phyloP scores from a whole-genome alignment of 805 yeast species.

The Wickerhamiella musiphila region DNA sequence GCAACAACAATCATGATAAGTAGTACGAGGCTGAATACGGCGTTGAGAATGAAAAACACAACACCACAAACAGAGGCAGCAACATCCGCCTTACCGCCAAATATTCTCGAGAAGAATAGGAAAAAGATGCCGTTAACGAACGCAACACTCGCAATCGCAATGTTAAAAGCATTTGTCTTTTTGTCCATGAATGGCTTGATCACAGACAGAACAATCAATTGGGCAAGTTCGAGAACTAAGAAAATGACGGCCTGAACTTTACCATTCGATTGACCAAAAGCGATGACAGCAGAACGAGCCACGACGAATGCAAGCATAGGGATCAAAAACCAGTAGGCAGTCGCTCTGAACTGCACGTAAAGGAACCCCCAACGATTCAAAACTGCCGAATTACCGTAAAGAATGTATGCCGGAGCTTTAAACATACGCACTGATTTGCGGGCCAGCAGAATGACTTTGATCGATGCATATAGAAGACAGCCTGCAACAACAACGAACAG shows the following conservation, averaged over 20 bases:
- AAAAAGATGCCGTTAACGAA: slow-evolving; percentile 73
- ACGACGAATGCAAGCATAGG: slow-evolving; percentile 49
- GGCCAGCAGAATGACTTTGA: slow-evolving; percentile 60
- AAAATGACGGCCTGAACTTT: slow-evolving; percentile 65
- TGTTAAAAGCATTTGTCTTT: slow-evolving; percentile 85
- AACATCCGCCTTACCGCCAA: slow-evolving; percentile 55
- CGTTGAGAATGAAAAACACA: slow-evolving; percentile 76
- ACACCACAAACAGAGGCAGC: slow-evolving; percentile 90
- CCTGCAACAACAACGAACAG: slow-evolving; percentile 40
- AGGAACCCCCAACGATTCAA: slow-evolving; percentile 82
- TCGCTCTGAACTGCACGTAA: slow-evolving; percentile 82
- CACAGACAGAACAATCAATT: slow-evolving; percentile 47
- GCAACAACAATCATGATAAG: slow-evolving; percentile 75
- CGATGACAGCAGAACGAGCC: slow-evolving; percentile 66
- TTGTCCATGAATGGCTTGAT: slow-evolving; percentile 85
- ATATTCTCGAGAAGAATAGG: slow-evolving; percentile 72
- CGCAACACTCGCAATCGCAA: slow-evolving; percentile 63
- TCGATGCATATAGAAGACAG: slow-evolving; percentile 54
- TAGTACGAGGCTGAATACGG: slow-evolving; percentile 67
- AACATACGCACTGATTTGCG: slow-evolving; percentile 49
- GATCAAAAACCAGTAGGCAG: slow-evolving; percentile 64
- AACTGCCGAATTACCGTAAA: slow-evolving; percentile 67
- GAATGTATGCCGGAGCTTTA: slow-evolving; percentile 81
- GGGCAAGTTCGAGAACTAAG: slow-evolving; percentile 57
- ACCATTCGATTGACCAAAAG: slow-evolving; percentile 67